phyloP scores from a whole-genome alignment of 2,329 filamentous ascomycete genomes.

The Mycosphaerella arachidis region DNA sequence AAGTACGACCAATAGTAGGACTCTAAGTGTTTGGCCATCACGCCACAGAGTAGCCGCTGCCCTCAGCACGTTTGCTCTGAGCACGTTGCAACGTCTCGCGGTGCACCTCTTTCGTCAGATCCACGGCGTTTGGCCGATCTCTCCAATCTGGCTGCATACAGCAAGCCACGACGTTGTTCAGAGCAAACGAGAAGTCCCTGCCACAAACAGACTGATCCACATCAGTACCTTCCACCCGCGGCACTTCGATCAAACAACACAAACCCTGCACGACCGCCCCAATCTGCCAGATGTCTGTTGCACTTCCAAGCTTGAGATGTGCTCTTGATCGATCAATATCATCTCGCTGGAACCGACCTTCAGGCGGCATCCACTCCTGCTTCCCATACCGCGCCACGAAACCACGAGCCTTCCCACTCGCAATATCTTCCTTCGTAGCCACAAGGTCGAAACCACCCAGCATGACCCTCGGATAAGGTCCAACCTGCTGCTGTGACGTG shows the following conservation, averaged over 20 bases:
- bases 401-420: conserved; percentile 1
- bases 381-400: conserved; percentile 7
- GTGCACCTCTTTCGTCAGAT: conserved; percentile 4
- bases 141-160: conserved; percentile 5
- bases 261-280: conserved; percentile 18
- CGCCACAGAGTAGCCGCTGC: not conserved
- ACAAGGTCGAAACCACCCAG: conserved; percentile 22
- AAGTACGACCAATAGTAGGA: not conserved
- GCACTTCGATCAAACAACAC: conserved; percentile 8
- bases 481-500: not conserved
- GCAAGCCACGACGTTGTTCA: conserved; percentile 9
- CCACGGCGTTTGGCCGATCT: conserved; percentile 5
- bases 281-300: conserved; percentile 21
- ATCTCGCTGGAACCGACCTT: conserved; percentile 1
- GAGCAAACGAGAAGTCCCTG: conserved; percentile 1
- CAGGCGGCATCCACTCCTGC: conserved; percentile 17
- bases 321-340: not conserved
- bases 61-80: not conserved
- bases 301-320: conserved; percentile 7
- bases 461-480: conserved; percentile 13
- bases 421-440: conserved; percentile 10
- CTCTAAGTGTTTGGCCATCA: not conserved
- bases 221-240: not conserved
- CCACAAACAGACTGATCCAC: conserved; percentile 11
- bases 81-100: not conserved